These are phyloP conservation scores for Dactylellina leptospora DNA, from an alignment of 2,329 filamentous ascomycete species.

Conservation along the genomic window DNA sequence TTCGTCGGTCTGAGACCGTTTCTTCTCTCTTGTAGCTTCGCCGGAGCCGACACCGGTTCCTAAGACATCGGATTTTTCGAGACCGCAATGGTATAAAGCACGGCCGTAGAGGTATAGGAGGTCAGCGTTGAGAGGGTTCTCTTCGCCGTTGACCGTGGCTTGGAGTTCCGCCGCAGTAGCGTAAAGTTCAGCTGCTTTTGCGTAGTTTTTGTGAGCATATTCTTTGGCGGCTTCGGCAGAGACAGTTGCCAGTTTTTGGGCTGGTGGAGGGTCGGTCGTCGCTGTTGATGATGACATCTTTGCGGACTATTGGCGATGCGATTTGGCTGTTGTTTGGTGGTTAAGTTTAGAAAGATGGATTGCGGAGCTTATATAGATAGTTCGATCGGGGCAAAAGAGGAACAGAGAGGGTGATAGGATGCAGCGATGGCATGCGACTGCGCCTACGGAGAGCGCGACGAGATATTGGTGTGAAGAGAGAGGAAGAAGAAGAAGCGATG, in stretches of 20 bases:
- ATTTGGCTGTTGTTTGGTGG: neutral
- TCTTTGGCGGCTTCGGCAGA: conserved; percentile 56
- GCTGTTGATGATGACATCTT: conserved; percentile 32
- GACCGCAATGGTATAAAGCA: conserved; percentile 90
- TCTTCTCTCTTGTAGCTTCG: conserved; percentile 70
- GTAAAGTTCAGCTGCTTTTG: conserved; percentile 84
- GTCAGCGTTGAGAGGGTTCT: conserved; percentile 80
- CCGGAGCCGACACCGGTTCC: conserved; percentile 70
- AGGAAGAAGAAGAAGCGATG: conserved; percentile 8
- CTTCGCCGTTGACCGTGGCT: conserved; percentile 86
- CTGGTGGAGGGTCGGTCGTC: conserved; percentile 7
- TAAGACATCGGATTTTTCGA: conserved; percentile 92
- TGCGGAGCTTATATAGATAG: neutral
- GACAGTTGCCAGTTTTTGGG: conserved; percentile 52
- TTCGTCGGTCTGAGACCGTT: conserved; percentile 63
- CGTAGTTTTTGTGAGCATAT: conserved; percentile 88
- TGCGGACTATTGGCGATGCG: neutral
- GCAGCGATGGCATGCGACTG: conserved; percentile 1
- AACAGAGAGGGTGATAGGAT: conserved; percentile 10
- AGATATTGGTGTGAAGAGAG: neutral
- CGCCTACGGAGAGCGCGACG: neutral
- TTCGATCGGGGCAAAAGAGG: neutral
- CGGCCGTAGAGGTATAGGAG: conserved; percentile 94
- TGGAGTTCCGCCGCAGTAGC: conserved; percentile 89
- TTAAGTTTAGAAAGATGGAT: neutral